Conservation (phyloP, 768 basidiomycete genomes). For the Russula sp. region DNA sequence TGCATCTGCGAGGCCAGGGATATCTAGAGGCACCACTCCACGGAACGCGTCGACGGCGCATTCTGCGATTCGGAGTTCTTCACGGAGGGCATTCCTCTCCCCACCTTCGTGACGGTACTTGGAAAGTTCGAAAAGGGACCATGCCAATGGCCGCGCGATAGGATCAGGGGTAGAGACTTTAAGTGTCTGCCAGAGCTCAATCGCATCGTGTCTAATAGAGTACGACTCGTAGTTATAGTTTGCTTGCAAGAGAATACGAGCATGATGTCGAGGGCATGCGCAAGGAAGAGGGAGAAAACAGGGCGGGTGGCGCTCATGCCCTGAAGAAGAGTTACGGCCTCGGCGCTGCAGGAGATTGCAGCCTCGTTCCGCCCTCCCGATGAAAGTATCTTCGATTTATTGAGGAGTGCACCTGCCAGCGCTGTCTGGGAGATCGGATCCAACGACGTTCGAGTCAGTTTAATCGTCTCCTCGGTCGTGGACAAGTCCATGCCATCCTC, state of each 20-base stretch:
- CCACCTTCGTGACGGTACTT: constrained; percentile 5
- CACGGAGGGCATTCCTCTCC: background rate
- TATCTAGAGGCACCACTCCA: constrained; percentile 4
- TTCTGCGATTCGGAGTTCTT: constrained; percentile 7
- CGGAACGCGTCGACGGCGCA: constrained; percentile 17
- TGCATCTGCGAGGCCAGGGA: constrained; percentile 17
- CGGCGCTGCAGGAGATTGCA: constrained; percentile 2
- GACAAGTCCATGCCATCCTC: constrained; percentile 3
- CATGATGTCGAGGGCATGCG: constrained; percentile 11
- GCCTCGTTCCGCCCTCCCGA: constrained; percentile 6
- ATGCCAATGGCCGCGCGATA: constrained; percentile 3
- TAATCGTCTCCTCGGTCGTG: constrained; percentile 4
- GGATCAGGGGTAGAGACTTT: constrained; percentile 1
- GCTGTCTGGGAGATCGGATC: background rate
- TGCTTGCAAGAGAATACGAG: constrained; percentile 13
- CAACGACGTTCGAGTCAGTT: constrained; percentile 1
- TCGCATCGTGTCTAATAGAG: background rate
- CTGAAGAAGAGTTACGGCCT: constrained; percentile 10
- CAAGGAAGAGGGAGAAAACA: constrained; percentile 15
- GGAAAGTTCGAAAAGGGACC: constrained; percentile 8
- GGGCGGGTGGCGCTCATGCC: background rate
- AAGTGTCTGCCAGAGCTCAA: constrained; percentile 14
- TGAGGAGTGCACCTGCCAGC: constrained; percentile 15
- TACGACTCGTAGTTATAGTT: constrained; percentile 11
- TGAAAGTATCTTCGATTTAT: constrained; percentile 20